Conservation (phyloP, 805 yeast genomes). For the Metschnikowia baotianmanensis region DNA sequence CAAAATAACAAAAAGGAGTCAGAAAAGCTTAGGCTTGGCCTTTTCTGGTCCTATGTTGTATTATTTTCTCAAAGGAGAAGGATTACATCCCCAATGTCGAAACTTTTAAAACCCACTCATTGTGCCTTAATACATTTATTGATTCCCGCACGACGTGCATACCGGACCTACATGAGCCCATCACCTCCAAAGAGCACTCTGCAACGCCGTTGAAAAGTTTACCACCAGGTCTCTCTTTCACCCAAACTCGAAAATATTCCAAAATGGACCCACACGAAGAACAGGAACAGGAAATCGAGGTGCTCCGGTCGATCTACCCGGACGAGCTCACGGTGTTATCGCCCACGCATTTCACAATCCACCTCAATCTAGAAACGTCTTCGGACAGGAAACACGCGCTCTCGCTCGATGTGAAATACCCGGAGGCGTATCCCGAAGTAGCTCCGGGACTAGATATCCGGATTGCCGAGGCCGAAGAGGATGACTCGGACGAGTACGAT, state of each 20-base stretch:
- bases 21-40: no score
- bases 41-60: no score
- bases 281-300: slow-evolving; percentile 86
- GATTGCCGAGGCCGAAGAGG: slow-evolving; percentile 31
- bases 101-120: no score
- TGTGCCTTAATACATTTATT: no score
- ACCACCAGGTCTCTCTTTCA: not conserved
- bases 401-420: slow-evolving; percentile 62
- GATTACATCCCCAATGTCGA: no score
- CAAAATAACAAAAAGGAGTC: no score
- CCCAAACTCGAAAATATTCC: not conserved
- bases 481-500: slow-evolving; percentile 38
- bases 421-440: slow-evolving; percentile 78
- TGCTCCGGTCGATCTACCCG: slow-evolving; percentile 87
- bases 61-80: no score
- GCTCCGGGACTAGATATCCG: slow-evolving; percentile 56
- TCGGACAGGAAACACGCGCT: slow-evolving; percentile 58
- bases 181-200: not conserved
- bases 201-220: not conserved
- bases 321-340: slow-evolving; percentile 65
- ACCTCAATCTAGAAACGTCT: slow-evolving; percentile 64
- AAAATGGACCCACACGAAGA: slow-evolving; percentile 78
- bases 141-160: not conserved
- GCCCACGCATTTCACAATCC: slow-evolving; percentile 53
- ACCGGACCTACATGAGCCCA: not conserved